Evolutionary conservation across 768 basidiomycete species (phyloP).

Genomic region (Leccinellum rugosiceps): DNA sequence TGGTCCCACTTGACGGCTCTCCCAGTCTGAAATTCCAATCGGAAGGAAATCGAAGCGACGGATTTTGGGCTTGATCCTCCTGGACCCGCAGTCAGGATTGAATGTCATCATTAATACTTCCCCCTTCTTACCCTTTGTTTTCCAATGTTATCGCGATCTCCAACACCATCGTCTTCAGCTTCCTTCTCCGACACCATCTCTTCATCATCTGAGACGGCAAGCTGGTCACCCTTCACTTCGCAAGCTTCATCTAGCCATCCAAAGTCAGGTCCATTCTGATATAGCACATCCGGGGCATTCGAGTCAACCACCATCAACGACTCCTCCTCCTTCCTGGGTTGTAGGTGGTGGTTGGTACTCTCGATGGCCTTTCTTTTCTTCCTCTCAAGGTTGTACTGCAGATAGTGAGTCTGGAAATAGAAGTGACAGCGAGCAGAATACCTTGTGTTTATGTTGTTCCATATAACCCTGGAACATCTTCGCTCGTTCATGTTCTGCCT

Average conservation of each 20-base stretch:
- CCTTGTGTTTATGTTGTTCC: conserved; percentile 22
- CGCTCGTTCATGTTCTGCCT: conserved; percentile 18
- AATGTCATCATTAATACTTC: neutral
- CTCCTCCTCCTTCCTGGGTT: conserved; percentile 23
- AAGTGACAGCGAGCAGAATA: neutral
- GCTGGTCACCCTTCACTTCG: conserved; percentile 24
- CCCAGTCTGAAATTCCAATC: conserved; percentile 24
- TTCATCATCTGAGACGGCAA: conserved; percentile 15
- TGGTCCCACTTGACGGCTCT: conserved; percentile 2
- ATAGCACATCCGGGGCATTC: conserved; percentile 23
- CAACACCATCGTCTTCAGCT: conserved; percentile 25
- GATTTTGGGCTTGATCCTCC: neutral
- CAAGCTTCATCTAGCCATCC: conserved; percentile 30
- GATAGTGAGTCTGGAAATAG: neutral
- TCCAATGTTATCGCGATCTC: neutral
- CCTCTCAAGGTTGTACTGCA: conserved; percentile 22
- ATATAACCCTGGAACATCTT: conserved; percentile 22
- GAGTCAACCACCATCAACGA: conserved; percentile 30
- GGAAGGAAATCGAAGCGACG: conserved; percentile 12
- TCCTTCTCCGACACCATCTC: conserved; percentile 10
- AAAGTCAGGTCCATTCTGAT: conserved; percentile 10
- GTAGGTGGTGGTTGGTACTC: conserved; percentile 1
- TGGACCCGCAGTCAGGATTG: conserved; percentile 5
- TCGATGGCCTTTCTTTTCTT: conserved; percentile 28
- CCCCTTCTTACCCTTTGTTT: conserved; percentile 11